Conservation (phyloP, 345 rosid species). For the Eucalyptus cloeziana region DNA sequence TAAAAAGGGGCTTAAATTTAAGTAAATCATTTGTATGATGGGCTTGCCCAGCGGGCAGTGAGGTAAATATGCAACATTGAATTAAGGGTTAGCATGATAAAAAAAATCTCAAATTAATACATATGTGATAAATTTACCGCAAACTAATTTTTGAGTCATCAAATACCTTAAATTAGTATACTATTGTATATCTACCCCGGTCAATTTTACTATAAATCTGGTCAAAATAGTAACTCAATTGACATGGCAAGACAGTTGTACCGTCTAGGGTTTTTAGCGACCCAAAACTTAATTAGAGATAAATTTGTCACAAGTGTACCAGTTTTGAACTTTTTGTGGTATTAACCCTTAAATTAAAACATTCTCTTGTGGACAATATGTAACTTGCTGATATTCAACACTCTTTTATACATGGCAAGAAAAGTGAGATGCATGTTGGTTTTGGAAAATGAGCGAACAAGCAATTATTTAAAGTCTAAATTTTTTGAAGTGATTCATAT, state of each 20-base stretch:
- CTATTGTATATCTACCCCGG: background rate
- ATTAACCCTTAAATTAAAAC: background rate
- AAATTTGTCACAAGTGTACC: rapidly evolving
- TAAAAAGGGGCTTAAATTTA: background rate
- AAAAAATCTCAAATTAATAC: background rate
- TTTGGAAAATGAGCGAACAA: rapidly evolving
- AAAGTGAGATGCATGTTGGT: background rate
- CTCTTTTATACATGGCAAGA: background rate
- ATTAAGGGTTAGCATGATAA: background rate
- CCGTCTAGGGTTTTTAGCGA: background rate
- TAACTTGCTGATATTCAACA: background rate
- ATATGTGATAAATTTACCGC: rapidly evolving
- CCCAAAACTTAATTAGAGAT: rapidly evolving
- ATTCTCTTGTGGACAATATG: too few relatives aligned
- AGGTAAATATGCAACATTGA: background rate
- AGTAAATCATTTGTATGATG: background rate
- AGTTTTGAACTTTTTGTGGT: rapidly evolving
- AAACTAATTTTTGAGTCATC: background rate
- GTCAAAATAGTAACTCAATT: background rate
- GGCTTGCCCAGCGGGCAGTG: rapidly evolving
- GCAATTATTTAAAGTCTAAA: rapidly evolving
- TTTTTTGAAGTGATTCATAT: rapidly evolving
- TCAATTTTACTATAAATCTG: rapidly evolving
- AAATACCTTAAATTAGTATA: too few relatives aligned
- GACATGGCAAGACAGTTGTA: background rate